Evolutionary conservation across 805 yeast genomes (phyloP), one percentile per base, ranked within the genome.

Genomic region (Metschnikowia cubensis): DNA sequence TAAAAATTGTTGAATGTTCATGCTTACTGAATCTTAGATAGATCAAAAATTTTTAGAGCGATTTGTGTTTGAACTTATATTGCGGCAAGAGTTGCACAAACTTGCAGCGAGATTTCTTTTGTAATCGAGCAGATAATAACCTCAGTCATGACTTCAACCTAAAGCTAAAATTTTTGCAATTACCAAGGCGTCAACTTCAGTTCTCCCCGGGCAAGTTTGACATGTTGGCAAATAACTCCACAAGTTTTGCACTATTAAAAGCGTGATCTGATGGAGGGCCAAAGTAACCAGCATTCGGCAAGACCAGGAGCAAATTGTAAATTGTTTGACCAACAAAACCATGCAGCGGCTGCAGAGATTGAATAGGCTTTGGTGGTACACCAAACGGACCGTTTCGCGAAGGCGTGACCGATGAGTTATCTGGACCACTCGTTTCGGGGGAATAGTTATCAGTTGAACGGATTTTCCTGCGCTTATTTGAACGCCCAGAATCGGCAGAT

Each of bases 261-360:
- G 77, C 67, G 22, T 76, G 76, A 11, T 79, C 79, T 10, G 72
- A 69, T 1, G 68, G 65, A 7, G 64, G 64, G 6, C 76, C 76
- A 60, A 83, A 83, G 50, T 79, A 76, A 1, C 79, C 72, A 0
- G 85, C 76, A 50, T 80, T 81, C 8, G 92, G 92, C 42, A 86
- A 71, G 2, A 77, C 71, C 48, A 84, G 69, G 42, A 85, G 65
- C 38, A 85, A 62, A 43, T 77, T 77, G 59, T 67, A 64, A 21
- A 67, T 61, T 11, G 64, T 60, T 37, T 62, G 65, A 4, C 73
- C 72, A 21, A 70, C 68, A 50, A 70, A 66, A 6, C 68, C 65
- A 35, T 60, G 60, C 31, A 40, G 56, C 6, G 45, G 47, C 42
- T 47, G 53, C 14, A 25, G 42, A 2, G 42, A 35, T 31, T 48